Conservation (phyloP, 2,329 filamentous ascomycete genomes). For the Xylariales sp. region DNA sequence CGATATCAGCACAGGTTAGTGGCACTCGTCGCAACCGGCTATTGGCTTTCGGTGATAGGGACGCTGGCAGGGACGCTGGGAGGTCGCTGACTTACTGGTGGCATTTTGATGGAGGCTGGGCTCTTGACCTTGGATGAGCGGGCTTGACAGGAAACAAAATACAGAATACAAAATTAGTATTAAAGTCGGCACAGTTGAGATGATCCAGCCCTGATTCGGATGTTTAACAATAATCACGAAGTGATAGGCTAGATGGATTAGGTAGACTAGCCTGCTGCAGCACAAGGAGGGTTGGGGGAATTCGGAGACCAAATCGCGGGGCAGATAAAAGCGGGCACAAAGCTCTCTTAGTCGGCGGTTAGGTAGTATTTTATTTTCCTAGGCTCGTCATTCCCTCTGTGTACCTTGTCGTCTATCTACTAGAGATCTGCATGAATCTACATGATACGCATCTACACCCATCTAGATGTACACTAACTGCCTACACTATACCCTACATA, state of each 20-base stretch:
- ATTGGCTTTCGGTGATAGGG: not conserved
- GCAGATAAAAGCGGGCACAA: not conserved
- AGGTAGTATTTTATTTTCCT: too few relatives aligned
- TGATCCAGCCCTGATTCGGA: conserved; percentile 54
- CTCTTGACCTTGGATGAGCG: not conserved
- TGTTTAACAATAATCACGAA: not conserved
- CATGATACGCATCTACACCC: too few relatives aligned
- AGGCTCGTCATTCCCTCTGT: too few relatives aligned
- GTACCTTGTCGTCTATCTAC: too few relatives aligned
- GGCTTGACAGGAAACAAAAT: too few relatives aligned
- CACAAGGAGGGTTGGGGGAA: conserved; percentile 6
- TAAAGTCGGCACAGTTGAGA: not conserved
- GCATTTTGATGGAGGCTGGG: conserved; percentile 24
- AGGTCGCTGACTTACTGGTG: conserved; percentile 26
- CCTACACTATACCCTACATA: not conserved
- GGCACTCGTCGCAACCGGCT: not conserved
- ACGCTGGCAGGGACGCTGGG: not conserved
- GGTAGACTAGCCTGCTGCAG: too few relatives aligned
- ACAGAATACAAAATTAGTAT: too few relatives aligned
- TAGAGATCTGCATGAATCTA: not conserved
- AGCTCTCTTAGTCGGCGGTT: not conserved
- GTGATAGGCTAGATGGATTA: too few relatives aligned
- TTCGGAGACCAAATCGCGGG: conserved; percentile 52
- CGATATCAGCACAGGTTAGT: not conserved
- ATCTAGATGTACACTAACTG: too few relatives aligned